Evolutionary conservation across 2,329 filamentous ascomycete genomes (phyloP).

Genomic region (Colletotrichum paranaense): DNA sequence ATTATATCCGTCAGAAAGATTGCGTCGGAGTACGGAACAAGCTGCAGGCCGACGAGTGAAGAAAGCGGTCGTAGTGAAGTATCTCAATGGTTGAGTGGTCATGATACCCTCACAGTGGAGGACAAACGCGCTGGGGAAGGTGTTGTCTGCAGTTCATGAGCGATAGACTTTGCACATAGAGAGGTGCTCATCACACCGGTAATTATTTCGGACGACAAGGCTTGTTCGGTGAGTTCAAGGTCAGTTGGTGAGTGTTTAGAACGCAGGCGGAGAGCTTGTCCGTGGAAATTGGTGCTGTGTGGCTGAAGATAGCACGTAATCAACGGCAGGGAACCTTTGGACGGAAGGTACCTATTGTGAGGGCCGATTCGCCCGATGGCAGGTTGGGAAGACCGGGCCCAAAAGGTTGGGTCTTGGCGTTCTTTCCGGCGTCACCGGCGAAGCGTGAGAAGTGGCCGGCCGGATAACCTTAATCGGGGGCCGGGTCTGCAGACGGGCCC

Average conservation of each 20-base stretch:
- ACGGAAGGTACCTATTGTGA: neutral
- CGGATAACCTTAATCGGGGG: slow-evolving; percentile 27
- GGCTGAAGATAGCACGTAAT: neutral
- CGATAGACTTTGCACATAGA: neutral
- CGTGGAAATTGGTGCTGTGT: neutral
- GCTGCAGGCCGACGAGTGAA: neutral
- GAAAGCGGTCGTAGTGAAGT: no score
- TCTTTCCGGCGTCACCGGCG: slow-evolving; percentile 2
- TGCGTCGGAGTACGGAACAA: neutral
- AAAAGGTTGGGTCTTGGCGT: neutral
- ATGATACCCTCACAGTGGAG: no score
- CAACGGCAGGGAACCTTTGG: neutral
- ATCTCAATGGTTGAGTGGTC: no score
- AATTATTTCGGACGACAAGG: neutral
- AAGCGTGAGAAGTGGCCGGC: neutral
- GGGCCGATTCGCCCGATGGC: neutral
- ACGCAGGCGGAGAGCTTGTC: neutral
- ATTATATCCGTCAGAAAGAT: neutral
- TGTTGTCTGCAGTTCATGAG: no score
- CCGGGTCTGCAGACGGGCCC: slow-evolving; percentile 2
- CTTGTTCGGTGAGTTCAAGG: no score
- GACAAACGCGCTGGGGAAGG: no score
- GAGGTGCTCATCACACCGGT: neutral
- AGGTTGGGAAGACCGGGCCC: neutral
- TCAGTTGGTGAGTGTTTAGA: neutral